Percentiles rank a stretch among this genome's conserved stretches.
Conservation (phyloP, 2,329 filamentous ascomycete species). For the Exophiala sideris region DNA sequence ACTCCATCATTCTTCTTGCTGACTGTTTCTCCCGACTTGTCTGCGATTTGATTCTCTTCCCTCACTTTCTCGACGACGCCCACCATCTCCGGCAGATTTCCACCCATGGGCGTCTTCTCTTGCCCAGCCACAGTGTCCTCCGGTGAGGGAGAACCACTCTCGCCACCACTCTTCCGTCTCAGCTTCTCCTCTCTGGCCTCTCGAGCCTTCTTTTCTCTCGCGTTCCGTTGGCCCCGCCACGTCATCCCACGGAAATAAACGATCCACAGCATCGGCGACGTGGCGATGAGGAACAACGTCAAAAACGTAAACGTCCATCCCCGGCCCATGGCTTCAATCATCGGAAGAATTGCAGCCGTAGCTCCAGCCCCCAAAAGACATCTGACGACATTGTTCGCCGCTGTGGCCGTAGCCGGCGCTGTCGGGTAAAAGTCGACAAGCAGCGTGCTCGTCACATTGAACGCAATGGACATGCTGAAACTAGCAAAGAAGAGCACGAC, state of each 20-base stretch:
- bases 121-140: background rate
- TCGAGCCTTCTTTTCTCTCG: conserved; percentile 12
- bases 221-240: conserved; percentile 29
- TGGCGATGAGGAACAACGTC: conserved; percentile 35
- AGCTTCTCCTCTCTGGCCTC: conserved; percentile 22
- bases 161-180: conserved; percentile 1
- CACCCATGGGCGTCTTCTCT: conserved; percentile 12
- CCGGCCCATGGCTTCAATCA: conserved; percentile 47
- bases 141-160: background rate
- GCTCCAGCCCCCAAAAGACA: conserved; percentile 53
- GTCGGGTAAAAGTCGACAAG: conserved; percentile 52
- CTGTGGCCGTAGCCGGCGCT: conserved; percentile 51
- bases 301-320: conserved; percentile 46
- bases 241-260: conserved; percentile 31
- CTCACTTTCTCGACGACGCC: conserved; percentile 6
- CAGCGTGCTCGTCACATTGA: conserved; percentile 46
- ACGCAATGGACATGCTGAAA: conserved; percentile 40
- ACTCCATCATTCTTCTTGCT: background rate
- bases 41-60: background rate
- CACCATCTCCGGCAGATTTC: conserved; percentile 7
- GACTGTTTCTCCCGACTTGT: background rate
- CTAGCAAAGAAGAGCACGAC: conserved; percentile 38
- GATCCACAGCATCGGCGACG: conserved; percentile 33
- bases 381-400: conserved; percentile 52
- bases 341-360: conserved; percentile 50